Evolutionary conservation across 2,329 filamentous ascomycete genomes (phyloP).

Genomic region (Colletotrichum sp.): DNA sequence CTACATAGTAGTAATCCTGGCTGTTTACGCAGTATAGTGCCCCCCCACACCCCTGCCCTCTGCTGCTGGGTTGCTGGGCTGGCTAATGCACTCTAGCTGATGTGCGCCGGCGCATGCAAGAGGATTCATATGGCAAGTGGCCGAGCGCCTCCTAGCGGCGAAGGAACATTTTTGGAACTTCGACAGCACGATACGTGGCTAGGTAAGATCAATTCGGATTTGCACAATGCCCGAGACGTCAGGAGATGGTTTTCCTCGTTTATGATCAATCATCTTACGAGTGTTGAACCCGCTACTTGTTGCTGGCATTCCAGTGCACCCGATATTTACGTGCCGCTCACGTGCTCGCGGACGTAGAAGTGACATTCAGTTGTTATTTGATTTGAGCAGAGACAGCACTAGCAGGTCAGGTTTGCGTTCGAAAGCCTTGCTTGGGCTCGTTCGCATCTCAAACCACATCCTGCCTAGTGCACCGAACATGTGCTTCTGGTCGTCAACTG

Average conservation of each 20-base stretch:
- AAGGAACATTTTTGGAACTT: not conserved
- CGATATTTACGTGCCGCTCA: not conserved
- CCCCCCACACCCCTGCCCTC: too few relatives aligned
- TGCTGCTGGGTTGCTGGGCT: not conserved
- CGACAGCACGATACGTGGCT: not conserved
- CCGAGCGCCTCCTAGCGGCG: not conserved
- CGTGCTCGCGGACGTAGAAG: not conserved
- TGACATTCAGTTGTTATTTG: not conserved
- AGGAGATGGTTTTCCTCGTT: not conserved
- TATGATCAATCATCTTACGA: not conserved
- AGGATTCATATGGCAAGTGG: not conserved
- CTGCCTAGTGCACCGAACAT: not conserved
- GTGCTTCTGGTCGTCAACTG: not conserved
- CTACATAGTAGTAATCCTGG: not conserved
- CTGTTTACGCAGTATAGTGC: not conserved
- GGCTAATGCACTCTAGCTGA: not conserved
- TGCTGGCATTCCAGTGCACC: not conserved
- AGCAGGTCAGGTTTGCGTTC: not conserved
- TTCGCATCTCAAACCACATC: slow-evolving; percentile 4
- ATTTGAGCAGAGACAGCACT: not conserved
- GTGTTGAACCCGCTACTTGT: not conserved
- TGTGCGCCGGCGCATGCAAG: not conserved
- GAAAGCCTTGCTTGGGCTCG: not conserved
- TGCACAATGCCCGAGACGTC: not conserved
- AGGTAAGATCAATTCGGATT: not conserved